A percentile compares a stretch with the other conserved stretches of the same genome.
Conservation (phyloP, 352 stramenopile genomes). For the Phytopythium montanum region DNA sequence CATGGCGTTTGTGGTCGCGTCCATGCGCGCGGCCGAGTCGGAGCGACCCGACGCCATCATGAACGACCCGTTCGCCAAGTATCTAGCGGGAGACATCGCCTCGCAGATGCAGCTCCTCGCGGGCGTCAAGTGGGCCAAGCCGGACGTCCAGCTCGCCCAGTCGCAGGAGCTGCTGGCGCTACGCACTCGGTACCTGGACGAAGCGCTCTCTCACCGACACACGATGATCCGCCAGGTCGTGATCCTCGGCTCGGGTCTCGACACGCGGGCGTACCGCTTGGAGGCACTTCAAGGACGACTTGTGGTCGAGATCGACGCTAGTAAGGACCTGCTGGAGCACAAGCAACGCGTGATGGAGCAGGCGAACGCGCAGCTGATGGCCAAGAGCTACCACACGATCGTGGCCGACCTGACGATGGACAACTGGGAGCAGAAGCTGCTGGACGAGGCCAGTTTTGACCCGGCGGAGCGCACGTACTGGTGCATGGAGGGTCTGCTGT, state of each 20-base stretch:
- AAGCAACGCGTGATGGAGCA: conserved; percentile 35
- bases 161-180: conserved; percentile 32
- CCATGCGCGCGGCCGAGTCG: conserved; percentile 28
- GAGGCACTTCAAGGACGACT: conserved; percentile 29
- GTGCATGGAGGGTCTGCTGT: conserved; percentile 46
- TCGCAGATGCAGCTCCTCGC: conserved; percentile 8
- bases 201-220: conserved; percentile 34
- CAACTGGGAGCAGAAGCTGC: conserved; percentile 36
- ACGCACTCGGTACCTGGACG: conserved; percentile 42
- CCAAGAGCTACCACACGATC: conserved; percentile 33
- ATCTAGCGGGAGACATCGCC: conserved; percentile 22
- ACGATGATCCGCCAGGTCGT: conserved; percentile 47
- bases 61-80: conserved; percentile 29
- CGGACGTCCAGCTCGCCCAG: conserved; percentile 1
- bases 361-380: conserved; percentile 22
- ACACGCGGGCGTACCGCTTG: conserved; percentile 48
- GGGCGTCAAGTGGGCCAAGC: conserved; percentile 17
- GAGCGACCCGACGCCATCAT: conserved; percentile 27
- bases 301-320: conserved; percentile 51
- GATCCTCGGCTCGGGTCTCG: conserved; percentile 42
- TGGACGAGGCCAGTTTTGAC: conserved; percentile 34
- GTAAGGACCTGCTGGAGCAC: conserved; percentile 34
- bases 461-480: conserved; percentile 47
- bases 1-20: conserved; percentile 32
- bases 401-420: conserved; percentile 49